Evolutionary conservation across 306 rosid genomes (phyloP).

Genomic region (Hippophae tibetana): DNA sequence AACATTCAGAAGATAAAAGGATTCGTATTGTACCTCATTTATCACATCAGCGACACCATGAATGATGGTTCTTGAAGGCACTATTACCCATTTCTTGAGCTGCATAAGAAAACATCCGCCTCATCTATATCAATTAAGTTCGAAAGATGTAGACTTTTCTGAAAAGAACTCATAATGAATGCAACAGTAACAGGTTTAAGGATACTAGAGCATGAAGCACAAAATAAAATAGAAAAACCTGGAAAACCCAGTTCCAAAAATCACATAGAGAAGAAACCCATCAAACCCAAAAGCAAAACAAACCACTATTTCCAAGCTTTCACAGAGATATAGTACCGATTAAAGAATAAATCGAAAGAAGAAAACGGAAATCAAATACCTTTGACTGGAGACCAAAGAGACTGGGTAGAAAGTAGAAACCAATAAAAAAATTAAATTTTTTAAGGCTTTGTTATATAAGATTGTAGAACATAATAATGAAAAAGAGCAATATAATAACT

Average conservation of each 20-base stretch:
- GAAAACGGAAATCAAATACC: slow-evolving; percentile 40
- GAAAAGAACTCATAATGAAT: slow-evolving; percentile 13
- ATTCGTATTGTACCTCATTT: slow-evolving; percentile 4
- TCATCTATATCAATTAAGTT: slow-evolving; percentile 5
- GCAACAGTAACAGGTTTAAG: slow-evolving; percentile 34
- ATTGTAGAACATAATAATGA: slow-evolving; percentile 15
- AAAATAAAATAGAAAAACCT: slow-evolving; percentile 6
- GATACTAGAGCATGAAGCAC: background rate
- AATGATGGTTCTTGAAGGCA: slow-evolving; percentile 12
- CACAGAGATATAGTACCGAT: background rate
- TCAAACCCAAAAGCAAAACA: slow-evolving; percentile 17
- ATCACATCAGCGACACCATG: slow-evolving; percentile 7
- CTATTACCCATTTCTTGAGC: slow-evolving; percentile 16
- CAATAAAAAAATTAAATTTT: slow-evolving; percentile 19
- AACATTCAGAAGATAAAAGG: background rate
- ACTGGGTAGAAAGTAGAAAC: slow-evolving; percentile 17
- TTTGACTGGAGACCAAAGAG: slow-evolving; percentile 34
- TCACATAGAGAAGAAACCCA: slow-evolving; percentile 27
- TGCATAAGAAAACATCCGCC: slow-evolving; percentile 15
- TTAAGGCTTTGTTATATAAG: slow-evolving; percentile 25
- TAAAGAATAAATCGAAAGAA: slow-evolving; percentile 7
- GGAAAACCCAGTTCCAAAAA: slow-evolving; percentile 18
- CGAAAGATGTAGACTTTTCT: slow-evolving; percentile 3
- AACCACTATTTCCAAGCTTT: slow-evolving; percentile 6
- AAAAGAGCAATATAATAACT: slow-evolving; percentile 16